Evolutionary conservation across 805 yeast genomes (phyloP).

Genomic region (Yamadazyma scolyti): DNA sequence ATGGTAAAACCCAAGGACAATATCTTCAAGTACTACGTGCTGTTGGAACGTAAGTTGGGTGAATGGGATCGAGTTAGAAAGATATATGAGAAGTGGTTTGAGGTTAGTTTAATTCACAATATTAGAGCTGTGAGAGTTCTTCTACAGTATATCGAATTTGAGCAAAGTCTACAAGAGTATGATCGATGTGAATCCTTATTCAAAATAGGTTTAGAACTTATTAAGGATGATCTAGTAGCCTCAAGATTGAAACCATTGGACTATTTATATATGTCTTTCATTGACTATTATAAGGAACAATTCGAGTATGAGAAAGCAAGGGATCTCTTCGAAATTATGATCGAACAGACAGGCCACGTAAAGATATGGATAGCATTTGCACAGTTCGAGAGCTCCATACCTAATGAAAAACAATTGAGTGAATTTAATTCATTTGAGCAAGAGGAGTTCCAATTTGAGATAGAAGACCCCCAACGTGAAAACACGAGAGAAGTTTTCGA

Average conservation of each 20-base stretch:
- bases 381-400: constrained; percentile 64
- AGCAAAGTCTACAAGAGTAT: constrained; percentile 60
- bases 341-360: constrained; percentile 25
- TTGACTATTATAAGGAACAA: constrained; percentile 61
- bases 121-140: constrained; percentile 44
- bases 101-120: constrained; percentile 18
- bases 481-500: constrained; percentile 57
- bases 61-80: constrained; percentile 80
- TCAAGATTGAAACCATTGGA: constrained; percentile 20
- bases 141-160: constrained; percentile 61
- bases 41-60: constrained; percentile 60
- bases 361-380: constrained; percentile 63
- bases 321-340: constrained; percentile 36
- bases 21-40: constrained; percentile 62
- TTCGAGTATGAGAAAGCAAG: constrained; percentile 57
- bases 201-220: constrained; percentile 43
- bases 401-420: constrained; percentile 49
- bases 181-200: constrained; percentile 65
- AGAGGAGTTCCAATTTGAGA: constrained; percentile 45
- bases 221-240: constrained; percentile 24
- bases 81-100: constrained; percentile 66
- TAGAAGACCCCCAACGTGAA: constrained; percentile 47
- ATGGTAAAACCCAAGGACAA: constrained; percentile 37
- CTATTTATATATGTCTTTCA: constrained; percentile 28
- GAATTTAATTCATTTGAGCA: constrained; percentile 42